A percentile compares a stretch with the other conserved stretches of the same genome.
These are phyloP conservation scores for Penicillium frequentans DNA, from an alignment of 2,329 filamentous ascomycete species.

Conservation along the genomic window DNA sequence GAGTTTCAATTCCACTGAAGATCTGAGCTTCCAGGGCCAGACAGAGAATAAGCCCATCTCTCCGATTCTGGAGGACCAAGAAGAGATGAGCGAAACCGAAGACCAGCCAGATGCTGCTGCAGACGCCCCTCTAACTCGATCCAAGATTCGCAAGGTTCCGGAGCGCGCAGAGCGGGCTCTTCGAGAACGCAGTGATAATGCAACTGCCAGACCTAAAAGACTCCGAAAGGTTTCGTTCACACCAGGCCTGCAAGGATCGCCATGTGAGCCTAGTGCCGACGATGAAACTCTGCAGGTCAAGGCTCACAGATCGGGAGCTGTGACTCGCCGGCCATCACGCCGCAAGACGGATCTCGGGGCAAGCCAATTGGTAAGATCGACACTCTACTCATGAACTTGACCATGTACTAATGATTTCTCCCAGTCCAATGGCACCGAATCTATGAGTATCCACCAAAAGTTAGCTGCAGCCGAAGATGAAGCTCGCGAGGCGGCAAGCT, in stretches of 20 bases:
- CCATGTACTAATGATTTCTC: slow-evolving; percentile 7
- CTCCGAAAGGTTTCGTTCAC: slow-evolving; percentile 42
- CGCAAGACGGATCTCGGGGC: slow-evolving; percentile 29
- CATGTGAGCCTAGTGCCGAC: slow-evolving; percentile 24
- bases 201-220: slow-evolving; percentile 23
- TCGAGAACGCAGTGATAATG: slow-evolving; percentile 39
- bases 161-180: slow-evolving; percentile 31
- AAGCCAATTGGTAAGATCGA: slow-evolving; percentile 30
- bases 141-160: slow-evolving; percentile 25
- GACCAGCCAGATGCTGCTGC: slow-evolving; percentile 11
- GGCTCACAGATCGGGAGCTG: slow-evolving; percentile 31
- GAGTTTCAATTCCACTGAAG: slow-evolving; percentile 28
- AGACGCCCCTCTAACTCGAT: slow-evolving; percentile 12
- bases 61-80: slow-evolving; percentile 34
- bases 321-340: slow-evolving; percentile 29
- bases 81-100: slow-evolving; percentile 29
- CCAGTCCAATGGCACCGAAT: slow-evolving; percentile 17
- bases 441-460: slow-evolving; percentile 43
- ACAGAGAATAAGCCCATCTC: slow-evolving; percentile 26
- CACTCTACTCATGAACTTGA: not conserved
- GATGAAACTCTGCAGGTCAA: slow-evolving; percentile 38
- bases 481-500: slow-evolving; percentile 39
- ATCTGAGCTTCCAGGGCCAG: slow-evolving; percentile 17
- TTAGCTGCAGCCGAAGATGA: slow-evolving; percentile 45
- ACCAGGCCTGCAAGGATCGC: slow-evolving; percentile 30